Evolutionary conservation across 75 land plant genomes (phyloP), one percentile per base, ranked within the genome.

Genomic region (Cunninghamia lanceolata): DNA sequence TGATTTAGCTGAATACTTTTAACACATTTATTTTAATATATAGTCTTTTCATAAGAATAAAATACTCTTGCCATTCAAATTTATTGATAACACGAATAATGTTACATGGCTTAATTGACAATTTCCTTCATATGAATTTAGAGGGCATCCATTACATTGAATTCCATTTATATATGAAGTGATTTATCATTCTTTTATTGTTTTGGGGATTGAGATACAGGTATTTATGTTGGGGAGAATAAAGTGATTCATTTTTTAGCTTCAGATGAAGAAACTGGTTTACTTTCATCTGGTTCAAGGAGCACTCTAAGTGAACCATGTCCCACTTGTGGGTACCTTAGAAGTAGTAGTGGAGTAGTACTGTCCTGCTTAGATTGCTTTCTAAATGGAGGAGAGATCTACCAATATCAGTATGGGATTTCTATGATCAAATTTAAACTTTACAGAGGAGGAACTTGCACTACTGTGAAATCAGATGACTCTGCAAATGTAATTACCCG

Each of bases 301-400:
- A 53, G 9, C 2, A 15, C 0, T 53, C 1, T 1, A 53, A 0
- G 56, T 53, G 10, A 3, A 1, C 1, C 0, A 53, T 53, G 56
- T 2, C 17, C 17, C 8, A 9, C 3, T 46, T 32, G 74, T n/a
- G 35, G 28, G 1, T 11, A 11, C 36, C 2, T 2, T 7, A 15
- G 76, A 35, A 85, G 86, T 43, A 75, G 87, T 73, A 7, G 47
- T n/a, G 90, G 90, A 7, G 92, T 91, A 7, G 39, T 91, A 32
- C 21, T 38, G 10, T 86, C 90, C 0, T 91, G 92, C 83, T 76
- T 91, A 50, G 82, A 89, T 17, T 91, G 92, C 75, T 91, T 91
- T 85, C 84, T 91, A 1, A 36, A 50, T 25, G 92, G 91, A 34
- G 50, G 88, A 21, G 86, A 88, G 10, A 42, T 91, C 8, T 82